Evolutionary conservation across 768 basidiomycete species (phyloP).

Genomic region (Saitozyma podzolica): DNA sequence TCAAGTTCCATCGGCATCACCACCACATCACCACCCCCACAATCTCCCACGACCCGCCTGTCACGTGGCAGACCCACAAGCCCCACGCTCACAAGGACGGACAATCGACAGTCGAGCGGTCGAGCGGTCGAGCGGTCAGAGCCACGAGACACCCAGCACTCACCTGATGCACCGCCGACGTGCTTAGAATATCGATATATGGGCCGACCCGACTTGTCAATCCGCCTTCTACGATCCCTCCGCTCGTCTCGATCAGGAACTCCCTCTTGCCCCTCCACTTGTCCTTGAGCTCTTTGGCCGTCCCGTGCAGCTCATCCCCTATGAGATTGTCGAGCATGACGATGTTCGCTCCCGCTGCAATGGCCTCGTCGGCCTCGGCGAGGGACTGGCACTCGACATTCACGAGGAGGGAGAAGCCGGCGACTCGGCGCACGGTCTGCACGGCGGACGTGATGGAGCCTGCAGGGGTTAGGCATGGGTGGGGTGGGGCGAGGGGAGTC

Average conservation of each 20-base stretch:
- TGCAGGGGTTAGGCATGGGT: conserved; percentile 20
- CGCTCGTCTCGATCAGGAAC: conserved; percentile 90
- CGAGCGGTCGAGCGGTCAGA: too few species aligned
- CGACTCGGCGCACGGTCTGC: conserved; percentile 77
- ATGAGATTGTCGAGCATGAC: conserved; percentile 95
- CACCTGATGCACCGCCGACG: conserved; percentile 52
- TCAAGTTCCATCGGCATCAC: too few species aligned
- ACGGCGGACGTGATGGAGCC: conserved; percentile 91
- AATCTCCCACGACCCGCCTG: too few species aligned
- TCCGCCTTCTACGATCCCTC: conserved; percentile 88
- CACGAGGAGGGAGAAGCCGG: conserved; percentile 85
- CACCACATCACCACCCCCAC: too few species aligned
- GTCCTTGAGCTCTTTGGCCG: conserved; percentile 70
- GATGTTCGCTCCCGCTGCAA: conserved; percentile 89
- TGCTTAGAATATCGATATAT: conserved; percentile 88
- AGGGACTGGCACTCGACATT: conserved; percentile 91
- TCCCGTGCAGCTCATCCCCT: conserved; percentile 67
- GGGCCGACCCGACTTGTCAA: conserved; percentile 75
- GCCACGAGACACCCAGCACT: background rate
- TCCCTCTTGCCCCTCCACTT: conserved; percentile 74
- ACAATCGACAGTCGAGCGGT: too few species aligned
- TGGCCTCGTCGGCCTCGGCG: conserved; percentile 93
- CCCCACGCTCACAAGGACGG: too few species aligned
- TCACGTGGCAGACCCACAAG: too few species aligned
- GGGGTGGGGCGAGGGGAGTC: conserved; percentile 5